Evolutionary conservation across 345 rosid species (phyloP), one percentile per base, ranked within the genome.

Genomic region (Microthlaspi erraticum): DNA sequence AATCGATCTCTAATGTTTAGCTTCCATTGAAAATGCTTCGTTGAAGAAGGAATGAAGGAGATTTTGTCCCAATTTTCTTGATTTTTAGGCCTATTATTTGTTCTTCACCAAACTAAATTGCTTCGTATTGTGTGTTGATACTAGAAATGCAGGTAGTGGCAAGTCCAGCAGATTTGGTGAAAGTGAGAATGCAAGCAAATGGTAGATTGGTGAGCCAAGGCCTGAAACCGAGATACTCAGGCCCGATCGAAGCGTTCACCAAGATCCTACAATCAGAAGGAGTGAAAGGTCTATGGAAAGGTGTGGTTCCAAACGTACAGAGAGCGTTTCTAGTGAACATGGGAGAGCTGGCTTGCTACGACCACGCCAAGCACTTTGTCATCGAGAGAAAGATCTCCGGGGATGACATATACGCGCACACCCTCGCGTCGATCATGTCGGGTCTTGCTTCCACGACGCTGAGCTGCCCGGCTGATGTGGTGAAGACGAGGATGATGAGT

Each of bases 161-260:
- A n/a, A 89, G 96, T 55, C 96, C 96, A 9, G 88, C 98, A 52
- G 96, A 92, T 85, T 88, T 92, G 61, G 86, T 86, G 7, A 92
- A 92, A 75, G 96, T 92, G 80, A 80, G 96, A 70, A 89, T 92
- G 98, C 98, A 92, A 86, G 93, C 92, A 1, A 92, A 89, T 74
- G 82, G 94, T 14, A 70, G 64, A 18, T 23, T 81, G 58, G 78
- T 73, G 34, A 82, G 82, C 75, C 85, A 43, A 60, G 98, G 96
- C n/a, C 77, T 85, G 59, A 79, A 71, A 54, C 90, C 92, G 29
- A 81, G 92, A 61, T 92, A 92, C 80, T 66, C 79, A 0, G 96
- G 96, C 45, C 79, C 88, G 3, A 58, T 84, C 20, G 83, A 89
- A 73, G 96, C 95, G 13, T 80, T 89, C 6, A 56, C 51, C 52